Evolutionary conservation across 176 grass and related monocot species (phyloP).

Genomic region (Phragmites australis): DNA sequence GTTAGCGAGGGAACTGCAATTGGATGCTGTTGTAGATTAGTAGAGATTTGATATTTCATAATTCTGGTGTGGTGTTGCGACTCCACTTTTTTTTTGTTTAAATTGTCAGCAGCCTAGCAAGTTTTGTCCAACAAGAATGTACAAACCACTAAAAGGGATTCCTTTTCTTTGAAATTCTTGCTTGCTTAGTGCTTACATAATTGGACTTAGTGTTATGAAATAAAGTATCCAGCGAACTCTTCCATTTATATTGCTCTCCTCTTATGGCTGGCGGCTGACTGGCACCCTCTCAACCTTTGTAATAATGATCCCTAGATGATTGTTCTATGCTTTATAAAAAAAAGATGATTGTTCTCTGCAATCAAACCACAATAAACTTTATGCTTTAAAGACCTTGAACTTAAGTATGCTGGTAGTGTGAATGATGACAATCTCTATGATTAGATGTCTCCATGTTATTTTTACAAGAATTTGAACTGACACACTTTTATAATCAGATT

Average conservation of each 20-base stretch:
- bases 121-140: not conserved
- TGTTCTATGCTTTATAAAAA: not conserved
- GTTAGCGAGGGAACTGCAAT: not conserved
- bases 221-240: not conserved
- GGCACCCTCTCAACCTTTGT: not conserved
- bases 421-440: not conserved
- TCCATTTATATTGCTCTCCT: not conserved
- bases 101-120: not conserved
- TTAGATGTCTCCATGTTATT: not conserved
- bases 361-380: not conserved
- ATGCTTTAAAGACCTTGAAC: not conserved
- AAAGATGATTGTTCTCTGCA: not conserved
- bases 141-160: not conserved
- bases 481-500: not conserved
- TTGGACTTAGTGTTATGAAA: not conserved
- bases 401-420: not conserved
- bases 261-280: not conserved
- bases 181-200: not conserved
- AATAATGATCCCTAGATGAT: not conserved
- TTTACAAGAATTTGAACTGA: not conserved
- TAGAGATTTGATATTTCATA: not conserved
- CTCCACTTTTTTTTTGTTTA: not conserved
- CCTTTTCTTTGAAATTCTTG: not conserved
- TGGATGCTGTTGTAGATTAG: not conserved
- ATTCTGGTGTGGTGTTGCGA: not conserved